phyloP scores from a whole-genome alignment of 2,329 filamentous ascomycete species.

The Helminthosporium solani region DNA sequence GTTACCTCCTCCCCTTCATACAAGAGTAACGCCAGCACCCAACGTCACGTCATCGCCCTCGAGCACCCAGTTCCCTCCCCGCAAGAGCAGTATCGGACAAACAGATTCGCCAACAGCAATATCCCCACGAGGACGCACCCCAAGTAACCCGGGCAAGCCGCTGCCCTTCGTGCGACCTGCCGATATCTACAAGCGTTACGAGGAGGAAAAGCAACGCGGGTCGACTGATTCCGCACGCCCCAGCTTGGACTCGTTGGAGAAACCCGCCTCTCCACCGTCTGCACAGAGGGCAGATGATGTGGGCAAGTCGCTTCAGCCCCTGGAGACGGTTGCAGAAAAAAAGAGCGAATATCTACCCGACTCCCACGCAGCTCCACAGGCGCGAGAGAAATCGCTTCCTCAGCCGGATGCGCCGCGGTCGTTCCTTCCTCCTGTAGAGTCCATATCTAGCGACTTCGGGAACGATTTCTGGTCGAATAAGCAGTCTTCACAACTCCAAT shows the following conservation, averaged over 20 bases:
- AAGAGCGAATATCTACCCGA: constrained; percentile 61
- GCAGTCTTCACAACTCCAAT: constrained; percentile 12
- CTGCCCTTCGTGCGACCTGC: constrained; percentile 69
- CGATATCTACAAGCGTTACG: constrained; percentile 73
- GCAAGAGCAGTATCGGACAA: constrained; percentile 63
- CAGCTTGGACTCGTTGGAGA: constrained; percentile 55
- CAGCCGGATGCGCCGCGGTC: constrained; percentile 2
- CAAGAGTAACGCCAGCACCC: constrained; percentile 44
- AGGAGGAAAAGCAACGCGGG: constrained; percentile 62
- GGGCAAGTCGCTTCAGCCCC: constrained; percentile 28
- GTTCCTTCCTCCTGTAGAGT: constrained; percentile 21
- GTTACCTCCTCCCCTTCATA: constrained; percentile 51
- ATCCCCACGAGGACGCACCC: constrained; percentile 29
- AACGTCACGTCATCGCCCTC: constrained; percentile 30
- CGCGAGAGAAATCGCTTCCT: constrained; percentile 3
- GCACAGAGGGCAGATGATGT: constrained; percentile 15
- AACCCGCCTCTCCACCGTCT: constrained; percentile 17
- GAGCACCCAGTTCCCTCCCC: constrained; percentile 55
- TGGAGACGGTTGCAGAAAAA: constrained; percentile 59
- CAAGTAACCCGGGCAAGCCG: constrained; percentile 50
- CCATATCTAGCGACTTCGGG: constrained; percentile 24
- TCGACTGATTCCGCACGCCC: constrained; percentile 60
- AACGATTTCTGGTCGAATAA: constrained; percentile 30
- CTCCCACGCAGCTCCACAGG: constrained; percentile 16
- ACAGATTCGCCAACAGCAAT: constrained; percentile 22